phyloP scores from a whole-genome alignment of 176 grass and related monocot genomes.

The Bonia amplexicaulis region DNA sequence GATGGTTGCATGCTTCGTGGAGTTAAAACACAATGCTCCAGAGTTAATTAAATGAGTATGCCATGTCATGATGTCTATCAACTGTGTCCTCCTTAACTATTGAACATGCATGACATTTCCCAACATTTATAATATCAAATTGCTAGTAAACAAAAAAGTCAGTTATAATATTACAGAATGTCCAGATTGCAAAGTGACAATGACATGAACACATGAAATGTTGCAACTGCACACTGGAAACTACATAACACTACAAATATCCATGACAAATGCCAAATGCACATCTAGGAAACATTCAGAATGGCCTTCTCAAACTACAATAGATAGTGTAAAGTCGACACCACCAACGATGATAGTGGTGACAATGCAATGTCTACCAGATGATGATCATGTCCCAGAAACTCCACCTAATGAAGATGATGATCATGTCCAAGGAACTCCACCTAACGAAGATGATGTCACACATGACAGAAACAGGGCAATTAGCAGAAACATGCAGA shows the following conservation, averaged over 20 bases:
- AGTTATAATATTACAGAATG: constrained; percentile 44
- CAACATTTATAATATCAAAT: background rate
- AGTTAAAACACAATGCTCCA: constrained; percentile 26
- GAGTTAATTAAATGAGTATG: constrained; percentile 43
- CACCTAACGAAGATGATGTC: constrained; percentile 50
- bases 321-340: constrained; percentile 29
- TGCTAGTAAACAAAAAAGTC: constrained; percentile 5
- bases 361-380: constrained; percentile 61
- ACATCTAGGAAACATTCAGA: constrained; percentile 40
- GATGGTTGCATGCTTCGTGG: constrained; percentile 31
- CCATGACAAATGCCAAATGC: constrained; percentile 44
- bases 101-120: constrained; percentile 71
- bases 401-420: constrained; percentile 47
- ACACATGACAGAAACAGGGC: constrained; percentile 40
- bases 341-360: constrained; percentile 39
- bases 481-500: constrained; percentile 63
- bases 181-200: constrained; percentile 27
- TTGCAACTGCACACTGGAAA: constrained; percentile 18
- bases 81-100: constrained; percentile 19
- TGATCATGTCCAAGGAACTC: constrained; percentile 36
- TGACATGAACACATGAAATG: constrained; percentile 36
- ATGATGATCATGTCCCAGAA: constrained; percentile 42
- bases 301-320: constrained; percentile 30
- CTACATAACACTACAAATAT: constrained; percentile 31
- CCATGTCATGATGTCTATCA: constrained; percentile 55